Conservation (phyloP, 495 filamentous ascomycete species). For the Penicillium argentinense region DNA sequence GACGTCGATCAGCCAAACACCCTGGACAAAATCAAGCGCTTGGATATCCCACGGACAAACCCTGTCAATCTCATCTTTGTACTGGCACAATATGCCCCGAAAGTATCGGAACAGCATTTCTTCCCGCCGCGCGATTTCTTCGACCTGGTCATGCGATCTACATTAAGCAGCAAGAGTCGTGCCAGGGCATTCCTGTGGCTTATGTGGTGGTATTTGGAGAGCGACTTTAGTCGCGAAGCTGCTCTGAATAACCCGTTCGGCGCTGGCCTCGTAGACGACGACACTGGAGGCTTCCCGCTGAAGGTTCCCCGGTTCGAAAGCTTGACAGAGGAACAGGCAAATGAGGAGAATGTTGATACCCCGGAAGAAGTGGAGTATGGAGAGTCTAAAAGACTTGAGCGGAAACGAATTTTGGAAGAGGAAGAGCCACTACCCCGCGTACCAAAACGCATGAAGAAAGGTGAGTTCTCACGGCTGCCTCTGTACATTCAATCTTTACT, state of each 20-base stretch:
- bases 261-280: constrained; percentile 61
- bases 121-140: constrained; percentile 85
- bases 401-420: constrained; percentile 74
- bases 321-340: constrained; percentile 74
- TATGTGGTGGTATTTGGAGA: constrained; percentile 99
- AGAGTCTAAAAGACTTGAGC: constrained; percentile 76
- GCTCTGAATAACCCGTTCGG: constrained; percentile 90
- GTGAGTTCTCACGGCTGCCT: constrained; percentile 29
- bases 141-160: constrained; percentile 89
- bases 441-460: constrained; percentile 58
- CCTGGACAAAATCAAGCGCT: constrained; percentile 73
- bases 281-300: constrained; percentile 63
- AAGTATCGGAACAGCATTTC: constrained; percentile 92
- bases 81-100: constrained; percentile 84
- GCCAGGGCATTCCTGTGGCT: constrained; percentile 93
- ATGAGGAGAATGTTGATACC: constrained; percentile 86
- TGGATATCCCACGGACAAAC: constrained; percentile 78
- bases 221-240: constrained; percentile 82
- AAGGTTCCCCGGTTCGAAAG: constrained; percentile 81
- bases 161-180: constrained; percentile 77
- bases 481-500: background rate
- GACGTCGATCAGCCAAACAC: constrained; percentile 85
- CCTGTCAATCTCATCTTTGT: constrained; percentile 97
- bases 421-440: constrained; percentile 60
- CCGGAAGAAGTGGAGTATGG: constrained; percentile 84